Evolutionary conservation across 2,329 filamentous ascomycete genomes (phyloP).

Genomic region (Claviceps sorghi): DNA sequence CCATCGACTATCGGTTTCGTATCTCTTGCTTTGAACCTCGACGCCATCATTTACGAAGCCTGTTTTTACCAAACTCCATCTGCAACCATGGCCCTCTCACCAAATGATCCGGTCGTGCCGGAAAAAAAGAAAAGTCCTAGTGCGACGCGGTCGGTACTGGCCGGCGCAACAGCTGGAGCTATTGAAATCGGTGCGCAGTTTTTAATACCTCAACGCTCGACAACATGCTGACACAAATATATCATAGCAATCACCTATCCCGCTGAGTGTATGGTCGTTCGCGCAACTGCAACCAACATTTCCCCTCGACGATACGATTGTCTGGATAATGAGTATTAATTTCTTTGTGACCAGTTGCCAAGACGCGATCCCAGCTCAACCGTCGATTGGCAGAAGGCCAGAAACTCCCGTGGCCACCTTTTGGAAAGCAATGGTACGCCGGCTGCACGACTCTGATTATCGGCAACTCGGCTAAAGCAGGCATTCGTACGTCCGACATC

Average conservation of each 20-base stretch:
- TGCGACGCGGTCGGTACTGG: constrained; percentile 74
- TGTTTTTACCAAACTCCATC: background rate
- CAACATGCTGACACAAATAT: background rate
- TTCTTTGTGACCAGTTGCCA: constrained; percentile 50
- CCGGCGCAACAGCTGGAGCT: constrained; percentile 84
- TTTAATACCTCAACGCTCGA: background rate
- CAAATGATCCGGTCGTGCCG: constrained; percentile 11
- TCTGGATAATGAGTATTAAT: constrained; percentile 3
- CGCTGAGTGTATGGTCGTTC: constrained; percentile 55
- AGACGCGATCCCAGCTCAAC: constrained; percentile 90
- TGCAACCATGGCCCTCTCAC: constrained; percentile 16
- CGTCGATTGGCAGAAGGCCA: constrained; percentile 62
- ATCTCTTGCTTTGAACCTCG: background rate
- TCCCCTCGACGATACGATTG: background rate
- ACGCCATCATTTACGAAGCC: background rate
- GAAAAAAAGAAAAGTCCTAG: constrained; percentile 46
- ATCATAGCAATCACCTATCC: constrained; percentile 69
- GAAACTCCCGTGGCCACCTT: constrained; percentile 90
- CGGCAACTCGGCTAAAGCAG: constrained; percentile 91
- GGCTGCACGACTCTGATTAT: constrained; percentile 95
- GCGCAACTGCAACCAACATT: background rate
- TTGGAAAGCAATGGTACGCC: constrained; percentile 91
- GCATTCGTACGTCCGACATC: constrained; percentile 55
- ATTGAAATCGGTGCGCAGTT: constrained; percentile 65
- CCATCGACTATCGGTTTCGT: background rate